Conservation (phyloP, 1,284 basidiomycete species). For the Puccinia horiana region DNA sequence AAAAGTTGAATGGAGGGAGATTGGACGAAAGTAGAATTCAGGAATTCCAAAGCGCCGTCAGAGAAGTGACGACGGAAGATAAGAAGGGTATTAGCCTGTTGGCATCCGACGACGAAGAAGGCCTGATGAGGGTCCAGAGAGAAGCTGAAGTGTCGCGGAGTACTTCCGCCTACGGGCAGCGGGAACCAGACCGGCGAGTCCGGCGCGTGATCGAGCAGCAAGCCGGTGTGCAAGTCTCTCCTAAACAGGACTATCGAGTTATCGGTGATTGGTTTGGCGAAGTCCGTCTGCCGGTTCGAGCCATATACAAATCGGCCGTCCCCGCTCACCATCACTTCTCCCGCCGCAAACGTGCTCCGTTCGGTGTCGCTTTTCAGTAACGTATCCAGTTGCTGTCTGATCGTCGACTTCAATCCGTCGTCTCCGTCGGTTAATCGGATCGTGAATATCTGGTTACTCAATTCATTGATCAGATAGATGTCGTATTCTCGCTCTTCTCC, state of each 20-base stretch:
- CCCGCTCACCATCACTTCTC: not conserved
- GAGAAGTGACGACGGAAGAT: conserved; percentile 15
- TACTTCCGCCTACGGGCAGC: not conserved
- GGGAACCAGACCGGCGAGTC: not conserved
- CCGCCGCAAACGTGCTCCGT: conserved; percentile 9
- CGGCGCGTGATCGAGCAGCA: not conserved
- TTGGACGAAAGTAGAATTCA: not conserved
- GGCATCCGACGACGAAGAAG: conserved; percentile 21
- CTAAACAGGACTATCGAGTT: conserved; percentile 36
- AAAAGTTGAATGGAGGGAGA: conserved; percentile 6
- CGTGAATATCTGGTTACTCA: conserved; percentile 33
- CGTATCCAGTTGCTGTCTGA: conserved; percentile 15
- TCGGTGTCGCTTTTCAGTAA: not conserved
- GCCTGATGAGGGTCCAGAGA: not conserved
- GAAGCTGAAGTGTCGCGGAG: conserved; percentile 34
- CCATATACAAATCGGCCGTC: conserved; percentile 38
- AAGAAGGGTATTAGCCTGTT: conserved; percentile 6
- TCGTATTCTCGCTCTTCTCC: not conserved
- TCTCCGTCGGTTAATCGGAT: not conserved
- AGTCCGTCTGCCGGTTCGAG: conserved; percentile 39
- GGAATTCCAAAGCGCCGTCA: not conserved
- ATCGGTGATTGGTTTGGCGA: conserved; percentile 16
- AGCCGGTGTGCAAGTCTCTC: conserved; percentile 11
- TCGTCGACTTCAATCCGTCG: not conserved
- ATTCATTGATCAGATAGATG: conserved; percentile 38